Evolutionary conservation across 495 filamentous ascomycete species (phyloP).

Genomic region (Pyrenopolyporus hunteri): DNA sequence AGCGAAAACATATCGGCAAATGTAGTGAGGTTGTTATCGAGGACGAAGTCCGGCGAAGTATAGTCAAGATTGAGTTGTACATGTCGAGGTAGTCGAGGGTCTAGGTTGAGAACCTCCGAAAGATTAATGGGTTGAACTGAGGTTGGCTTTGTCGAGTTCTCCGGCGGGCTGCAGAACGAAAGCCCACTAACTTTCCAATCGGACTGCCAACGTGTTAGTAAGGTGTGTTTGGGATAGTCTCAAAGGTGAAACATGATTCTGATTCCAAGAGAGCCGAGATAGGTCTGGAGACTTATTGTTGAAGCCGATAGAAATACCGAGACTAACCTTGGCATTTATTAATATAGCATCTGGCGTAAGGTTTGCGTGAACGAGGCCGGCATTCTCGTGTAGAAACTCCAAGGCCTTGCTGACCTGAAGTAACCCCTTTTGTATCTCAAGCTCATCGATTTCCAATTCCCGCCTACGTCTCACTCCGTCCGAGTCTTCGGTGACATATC

Average conservation of each 20-base stretch:
- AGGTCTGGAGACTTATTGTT: not conserved
- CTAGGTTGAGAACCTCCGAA: slow-evolving; percentile 81
- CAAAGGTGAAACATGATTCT: not conserved
- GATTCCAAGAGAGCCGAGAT: not conserved
- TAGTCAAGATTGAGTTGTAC: slow-evolving; percentile 94
- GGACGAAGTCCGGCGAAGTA: slow-evolving; percentile 88
- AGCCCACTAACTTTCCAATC: slow-evolving; percentile 98
- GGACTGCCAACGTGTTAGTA: slow-evolving; percentile 59
- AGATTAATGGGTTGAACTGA: slow-evolving; percentile 77
- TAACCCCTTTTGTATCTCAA: slow-evolving; percentile 96
- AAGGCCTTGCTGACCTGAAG: slow-evolving; percentile 92
- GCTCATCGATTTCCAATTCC: slow-evolving; percentile 93
- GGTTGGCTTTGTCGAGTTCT: slow-evolving; percentile 69
- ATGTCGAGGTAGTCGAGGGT: slow-evolving; percentile 78
- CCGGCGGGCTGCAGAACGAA: slow-evolving; percentile 81
- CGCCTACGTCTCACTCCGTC: slow-evolving; percentile 74
- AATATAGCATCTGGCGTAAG: slow-evolving; percentile 94
- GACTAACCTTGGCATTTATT: slow-evolving; percentile 83
- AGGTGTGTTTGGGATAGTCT: not conserved
- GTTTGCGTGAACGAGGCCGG: slow-evolving; percentile 90
- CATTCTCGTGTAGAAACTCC: slow-evolving; percentile 96
- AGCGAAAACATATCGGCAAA: slow-evolving; percentile 92
- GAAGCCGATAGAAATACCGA: not conserved
- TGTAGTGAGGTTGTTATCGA: slow-evolving; percentile 81
- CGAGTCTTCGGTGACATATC: slow-evolving; percentile 81